Conservation (phyloP, 768 basidiomycete genomes). For the Lentinus brumalis region DNA sequence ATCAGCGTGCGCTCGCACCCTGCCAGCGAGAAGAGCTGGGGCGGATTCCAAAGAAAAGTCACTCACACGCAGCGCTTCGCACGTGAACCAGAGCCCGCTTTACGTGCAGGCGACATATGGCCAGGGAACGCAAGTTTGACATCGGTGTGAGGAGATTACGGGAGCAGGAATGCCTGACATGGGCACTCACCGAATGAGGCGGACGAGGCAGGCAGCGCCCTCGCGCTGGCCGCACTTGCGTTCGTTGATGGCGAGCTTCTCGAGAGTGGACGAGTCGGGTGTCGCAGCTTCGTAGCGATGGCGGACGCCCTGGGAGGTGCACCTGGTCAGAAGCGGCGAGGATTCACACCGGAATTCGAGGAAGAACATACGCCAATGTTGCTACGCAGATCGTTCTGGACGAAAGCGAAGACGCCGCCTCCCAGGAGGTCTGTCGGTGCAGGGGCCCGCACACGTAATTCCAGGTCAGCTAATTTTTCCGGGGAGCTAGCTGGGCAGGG, state of each 20-base stretch:
- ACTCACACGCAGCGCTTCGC: slow-evolving; percentile 51
- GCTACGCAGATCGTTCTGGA: slow-evolving; percentile 67
- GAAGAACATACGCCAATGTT: slow-evolving; percentile 58
- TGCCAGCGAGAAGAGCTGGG: neutral
- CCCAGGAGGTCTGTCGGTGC: slow-evolving; percentile 60
- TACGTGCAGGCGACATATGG: slow-evolving; percentile 10
- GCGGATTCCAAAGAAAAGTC: neutral
- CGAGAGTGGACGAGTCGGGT: slow-evolving; percentile 54
- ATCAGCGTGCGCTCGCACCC: neutral
- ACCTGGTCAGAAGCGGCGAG: neutral
- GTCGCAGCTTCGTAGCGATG: slow-evolving; percentile 46
- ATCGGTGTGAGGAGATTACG: slow-evolving; percentile 19
- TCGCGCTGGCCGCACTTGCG: slow-evolving; percentile 40
- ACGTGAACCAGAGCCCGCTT: slow-evolving; percentile 71
- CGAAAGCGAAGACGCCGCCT: slow-evolving; percentile 69
- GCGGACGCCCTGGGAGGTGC: slow-evolving; percentile 60
- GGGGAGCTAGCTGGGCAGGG: slow-evolving; percentile 1
- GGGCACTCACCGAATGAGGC: slow-evolving; percentile 60
- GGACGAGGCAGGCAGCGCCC: slow-evolving; percentile 63
- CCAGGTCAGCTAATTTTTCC: neutral
- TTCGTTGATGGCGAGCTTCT: slow-evolving; percentile 60
- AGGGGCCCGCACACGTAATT: neutral
- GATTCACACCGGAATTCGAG: neutral
- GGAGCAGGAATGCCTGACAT: neutral
- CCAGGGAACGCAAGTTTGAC: slow-evolving; percentile 16